phyloP scores from a whole-genome alignment of 2,329 filamentous ascomycete species.

The Fusarium odoratissimum region DNA sequence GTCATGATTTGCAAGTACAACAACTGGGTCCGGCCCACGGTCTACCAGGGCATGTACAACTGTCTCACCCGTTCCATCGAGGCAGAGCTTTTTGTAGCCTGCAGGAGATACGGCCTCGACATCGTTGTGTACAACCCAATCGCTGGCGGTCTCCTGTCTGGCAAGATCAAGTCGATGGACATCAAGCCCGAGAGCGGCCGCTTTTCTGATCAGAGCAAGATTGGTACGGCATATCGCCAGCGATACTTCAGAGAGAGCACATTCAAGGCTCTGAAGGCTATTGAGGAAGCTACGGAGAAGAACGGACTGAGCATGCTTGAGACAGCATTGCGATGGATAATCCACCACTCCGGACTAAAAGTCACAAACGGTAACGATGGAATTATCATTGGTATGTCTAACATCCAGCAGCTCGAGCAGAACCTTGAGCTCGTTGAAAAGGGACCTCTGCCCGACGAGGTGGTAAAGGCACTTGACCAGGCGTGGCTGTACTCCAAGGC shows the following conservation, averaged over 20 bases:
- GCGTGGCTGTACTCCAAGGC: conserved; percentile 79
- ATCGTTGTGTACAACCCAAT: conserved; percentile 86
- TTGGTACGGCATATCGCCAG: conserved; percentile 69
- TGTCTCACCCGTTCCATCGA: conserved; percentile 81
- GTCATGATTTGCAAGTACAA: conserved; percentile 82
- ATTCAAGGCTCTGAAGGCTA: conserved; percentile 71
- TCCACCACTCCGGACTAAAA: conserved; percentile 74
- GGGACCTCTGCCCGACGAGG: conserved; percentile 80
- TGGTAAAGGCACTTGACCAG: conserved; percentile 79
- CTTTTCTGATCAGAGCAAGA: conserved; percentile 70
- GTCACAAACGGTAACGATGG: conserved; percentile 66
- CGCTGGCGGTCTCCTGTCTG: conserved; percentile 82
- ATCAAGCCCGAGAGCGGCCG: conserved; percentile 73
- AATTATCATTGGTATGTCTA: conserved; percentile 70
- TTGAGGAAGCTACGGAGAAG: conserved; percentile 76
- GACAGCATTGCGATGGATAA: conserved; percentile 77
- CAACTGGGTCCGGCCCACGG: conserved; percentile 83
- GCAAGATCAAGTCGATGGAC: conserved; percentile 79
- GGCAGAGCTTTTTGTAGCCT: conserved; percentile 77
- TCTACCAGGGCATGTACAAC: conserved; percentile 93
- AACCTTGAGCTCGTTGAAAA: conserved; percentile 70
- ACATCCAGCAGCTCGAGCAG: conserved; percentile 65
- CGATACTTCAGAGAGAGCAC: conserved; percentile 78
- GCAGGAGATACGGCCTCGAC: conserved; percentile 80
- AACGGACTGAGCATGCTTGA: conserved; percentile 77